phyloP scores from a whole-genome alignment of 345 rosid genomes.

The Rubroshorea leprosula region DNA sequence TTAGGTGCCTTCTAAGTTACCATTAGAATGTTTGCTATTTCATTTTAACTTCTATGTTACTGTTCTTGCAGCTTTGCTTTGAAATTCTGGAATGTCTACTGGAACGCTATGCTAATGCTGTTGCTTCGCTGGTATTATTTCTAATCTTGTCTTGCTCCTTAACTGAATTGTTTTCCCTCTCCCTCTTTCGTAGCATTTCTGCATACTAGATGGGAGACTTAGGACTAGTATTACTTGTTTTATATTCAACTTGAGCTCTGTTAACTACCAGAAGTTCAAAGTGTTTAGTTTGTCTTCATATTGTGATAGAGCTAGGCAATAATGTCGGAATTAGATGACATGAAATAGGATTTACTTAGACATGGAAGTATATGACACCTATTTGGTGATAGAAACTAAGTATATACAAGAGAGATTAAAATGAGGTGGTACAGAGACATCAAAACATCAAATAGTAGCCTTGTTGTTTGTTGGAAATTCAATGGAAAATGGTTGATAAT shows the following conservation, averaged over 20 bases:
- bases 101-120: slow-evolving; percentile 46
- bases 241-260: background rate
- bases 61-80: slow-evolving; percentile 66
- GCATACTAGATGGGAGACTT: background rate
- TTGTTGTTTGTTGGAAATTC: too few species aligned
- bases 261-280: background rate
- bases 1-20: background rate
- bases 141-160: slow-evolving; percentile 11
- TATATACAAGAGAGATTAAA: too few species aligned
- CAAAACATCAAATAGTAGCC: too few species aligned
- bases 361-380: background rate
- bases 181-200: background rate
- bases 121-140: slow-evolving; percentile 47
- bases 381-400: too few species aligned
- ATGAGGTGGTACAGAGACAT: too few species aligned
- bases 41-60: slow-evolving; percentile 12
- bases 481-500: too few species aligned
- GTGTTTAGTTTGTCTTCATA: background rate
- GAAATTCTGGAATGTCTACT: slow-evolving; percentile 79
- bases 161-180: slow-evolving; percentile 1
- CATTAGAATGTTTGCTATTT: slow-evolving; percentile 11
- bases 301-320: background rate
- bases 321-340: background rate
- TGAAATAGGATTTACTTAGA: background rate
- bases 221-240: background rate